Percentiles rank a stretch among this genome's conserved stretches.
Evolutionary conservation across 1,284 basidiomycete species (phyloP).

Genomic region (Leccinum pachyderme): DNA sequence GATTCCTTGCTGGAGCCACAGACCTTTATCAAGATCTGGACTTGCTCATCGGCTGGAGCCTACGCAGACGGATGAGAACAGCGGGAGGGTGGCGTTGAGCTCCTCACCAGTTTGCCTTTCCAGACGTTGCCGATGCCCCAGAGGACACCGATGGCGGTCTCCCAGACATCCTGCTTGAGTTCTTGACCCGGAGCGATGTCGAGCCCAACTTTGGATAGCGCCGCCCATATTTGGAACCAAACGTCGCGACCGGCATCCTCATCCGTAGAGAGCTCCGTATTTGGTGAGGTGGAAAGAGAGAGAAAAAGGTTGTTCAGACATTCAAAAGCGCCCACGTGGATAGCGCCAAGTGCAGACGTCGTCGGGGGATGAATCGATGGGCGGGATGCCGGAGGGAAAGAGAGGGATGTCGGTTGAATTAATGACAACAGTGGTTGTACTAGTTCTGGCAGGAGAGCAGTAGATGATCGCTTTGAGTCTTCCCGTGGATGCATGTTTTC

Average conservation of each 20-base stretch:
- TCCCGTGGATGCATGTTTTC: conserved; percentile 19
- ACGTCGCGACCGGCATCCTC: conserved; percentile 48
- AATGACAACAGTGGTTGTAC: conserved; percentile 65
- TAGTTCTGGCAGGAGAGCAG: conserved; percentile 47
- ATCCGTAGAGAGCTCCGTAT: conserved; percentile 42
- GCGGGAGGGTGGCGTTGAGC: not conserved
- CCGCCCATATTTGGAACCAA: conserved; percentile 63
- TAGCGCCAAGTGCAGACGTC: conserved; percentile 73
- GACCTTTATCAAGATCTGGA: conserved; percentile 65
- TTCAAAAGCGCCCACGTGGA: conserved; percentile 81
- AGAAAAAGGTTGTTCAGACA: conserved; percentile 90
- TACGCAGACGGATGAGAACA: conserved; percentile 19
- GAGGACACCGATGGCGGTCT: conserved; percentile 70
- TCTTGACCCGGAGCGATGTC: conserved; percentile 62
- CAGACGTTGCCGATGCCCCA: conserved; percentile 75
- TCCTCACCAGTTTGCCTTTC: conserved; percentile 57
- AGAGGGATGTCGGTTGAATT: conserved; percentile 70
- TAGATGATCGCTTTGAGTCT: conserved; percentile 14
- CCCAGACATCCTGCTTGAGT: conserved; percentile 66
- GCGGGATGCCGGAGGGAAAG: conserved; percentile 71
- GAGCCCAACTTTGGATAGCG: conserved; percentile 57
- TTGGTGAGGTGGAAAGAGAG: conserved; percentile 55
- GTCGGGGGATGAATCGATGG: conserved; percentile 80
- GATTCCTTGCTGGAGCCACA: conserved; percentile 56
- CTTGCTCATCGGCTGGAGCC: conserved; percentile 59